Evolutionary conservation across 306 rosid genomes (phyloP).

Genomic region (Dalbergia cultrata): DNA sequence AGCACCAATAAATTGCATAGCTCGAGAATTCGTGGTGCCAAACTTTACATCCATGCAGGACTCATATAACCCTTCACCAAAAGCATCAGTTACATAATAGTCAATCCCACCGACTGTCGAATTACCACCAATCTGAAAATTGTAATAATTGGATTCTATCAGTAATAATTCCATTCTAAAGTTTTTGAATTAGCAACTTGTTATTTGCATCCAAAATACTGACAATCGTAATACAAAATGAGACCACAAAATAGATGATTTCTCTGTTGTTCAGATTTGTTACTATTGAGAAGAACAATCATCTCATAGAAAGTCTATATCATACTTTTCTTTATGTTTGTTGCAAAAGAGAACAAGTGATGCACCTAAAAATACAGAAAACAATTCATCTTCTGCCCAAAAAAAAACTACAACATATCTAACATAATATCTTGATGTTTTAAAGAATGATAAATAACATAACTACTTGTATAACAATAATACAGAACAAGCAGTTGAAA

Average conservation of each 20-base stretch:
- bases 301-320: slow-evolving; percentile 25
- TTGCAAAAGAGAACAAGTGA: background rate
- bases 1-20: slow-evolving; percentile 81
- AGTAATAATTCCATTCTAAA: slow-evolving; percentile 35
- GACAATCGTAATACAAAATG: slow-evolving; percentile 10
- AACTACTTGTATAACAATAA: slow-evolving; percentile 2
- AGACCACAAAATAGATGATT: slow-evolving; percentile 8
- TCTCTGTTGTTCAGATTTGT: slow-evolving; percentile 13
- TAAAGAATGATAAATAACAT: slow-evolving; percentile 35
- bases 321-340: background rate
- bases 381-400: background rate
- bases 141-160: slow-evolving; percentile 41
- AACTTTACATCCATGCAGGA: slow-evolving; percentile 98
- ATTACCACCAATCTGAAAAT: slow-evolving; percentile 77
- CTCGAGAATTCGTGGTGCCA: slow-evolving; percentile 91
- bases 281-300: slow-evolving; percentile 23
- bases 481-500: slow-evolving; percentile 9
- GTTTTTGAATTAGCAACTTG: slow-evolving; percentile 10
- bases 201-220: slow-evolving; percentile 37
- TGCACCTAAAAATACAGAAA: background rate
- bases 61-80: slow-evolving; percentile 91
- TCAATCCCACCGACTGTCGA: slow-evolving; percentile 88
- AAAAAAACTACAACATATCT: slow-evolving; percentile 11
- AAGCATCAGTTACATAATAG: slow-evolving; percentile 74
- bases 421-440: slow-evolving; percentile 32